These are phyloP conservation scores for Melampsora abietis-canadensis DNA, from an alignment of 1,284 basidiomycete genomes.

Conservation along the genomic window DNA sequence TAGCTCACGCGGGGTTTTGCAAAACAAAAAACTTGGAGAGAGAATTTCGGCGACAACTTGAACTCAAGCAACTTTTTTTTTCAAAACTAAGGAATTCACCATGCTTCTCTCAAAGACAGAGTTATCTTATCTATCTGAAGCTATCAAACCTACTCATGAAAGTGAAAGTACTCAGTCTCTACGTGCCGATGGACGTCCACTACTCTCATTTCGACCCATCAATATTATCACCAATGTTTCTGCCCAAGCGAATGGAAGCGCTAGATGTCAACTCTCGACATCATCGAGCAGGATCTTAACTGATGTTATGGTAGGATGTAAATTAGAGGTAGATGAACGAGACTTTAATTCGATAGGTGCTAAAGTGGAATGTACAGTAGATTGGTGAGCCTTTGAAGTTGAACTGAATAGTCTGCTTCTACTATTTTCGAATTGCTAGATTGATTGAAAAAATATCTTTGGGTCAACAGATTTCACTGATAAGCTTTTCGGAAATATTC, in stretches of 20 bases:
- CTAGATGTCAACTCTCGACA: slow-evolving; percentile 31
- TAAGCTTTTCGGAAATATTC: background rate
- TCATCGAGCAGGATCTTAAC: slow-evolving; percentile 38
- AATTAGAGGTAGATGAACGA: slow-evolving; percentile 39
- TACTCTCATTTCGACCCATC: slow-evolving; percentile 31
- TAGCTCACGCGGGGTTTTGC: too few relatives aligned
- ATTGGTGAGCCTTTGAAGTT: slow-evolving; percentile 25
- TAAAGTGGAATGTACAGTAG: slow-evolving; percentile 37
- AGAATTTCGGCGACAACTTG: too few relatives aligned
- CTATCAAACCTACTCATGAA: background rate
- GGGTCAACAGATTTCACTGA: slow-evolving; percentile 3
- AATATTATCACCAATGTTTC: slow-evolving; percentile 35
- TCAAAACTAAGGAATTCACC: too few relatives aligned
- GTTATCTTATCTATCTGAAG: background rate
- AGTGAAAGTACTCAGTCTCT: background rate
- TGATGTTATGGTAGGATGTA: slow-evolving; percentile 40
- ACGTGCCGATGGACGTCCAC: slow-evolving; percentile 29
- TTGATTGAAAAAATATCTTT: background rate
- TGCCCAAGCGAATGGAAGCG: slow-evolving; percentile 35
- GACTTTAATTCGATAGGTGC: slow-evolving; percentile 23
- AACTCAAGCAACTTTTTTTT: too few relatives aligned
- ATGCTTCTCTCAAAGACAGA: slow-evolving; percentile 1
- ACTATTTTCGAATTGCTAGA: background rate
- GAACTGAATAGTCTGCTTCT: background rate
- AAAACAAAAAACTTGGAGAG: too few relatives aligned